Base-by-base conservation (phyloP, 768 basidiomycete species). In the Mycena galericulata region DNA sequence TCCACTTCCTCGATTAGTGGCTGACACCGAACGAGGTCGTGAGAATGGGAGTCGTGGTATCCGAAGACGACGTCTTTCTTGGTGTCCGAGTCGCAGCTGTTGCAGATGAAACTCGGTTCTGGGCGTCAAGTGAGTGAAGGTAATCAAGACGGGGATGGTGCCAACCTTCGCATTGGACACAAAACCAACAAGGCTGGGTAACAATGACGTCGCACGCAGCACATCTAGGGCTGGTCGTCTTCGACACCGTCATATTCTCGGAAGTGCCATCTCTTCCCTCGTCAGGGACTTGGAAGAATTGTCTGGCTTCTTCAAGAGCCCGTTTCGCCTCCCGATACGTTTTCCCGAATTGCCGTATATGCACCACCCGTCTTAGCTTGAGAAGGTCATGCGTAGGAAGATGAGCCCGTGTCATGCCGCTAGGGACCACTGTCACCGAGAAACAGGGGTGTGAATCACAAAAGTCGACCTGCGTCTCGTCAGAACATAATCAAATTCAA, bases 141-240 rank as follows among this genome's bases (percentile, higher is more conserved):
- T 1, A 8, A 29, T 11, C 4, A 38, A 26, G 24, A 18, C 36
- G 20, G 12, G 18, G 12, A 24, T 40, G 34, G 10, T 36, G 18
- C 65, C 18, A 20, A 70, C 69, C 69, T 62, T 68, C 63, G 66
- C 73, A 74, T 17, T 69, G 65, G 36, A 74, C 73, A 53, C 73
- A 74, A 32, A 61, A 74, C 72, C 72, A 74, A 34, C 73, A 74
- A 1, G 69, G 72, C n/a, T 68, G 63, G n/a, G 57, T 62, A 3
- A 70, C 59, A 26, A 40, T 30, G 9, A 18, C 45, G 17, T 69
- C 27, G 40, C 73, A 74, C 18, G 40, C 65, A 11, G 65, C 67
- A 36, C 63, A 68, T 62, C 53, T 56, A 7, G 62, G 63, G 38
- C 36, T 30, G n/a, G 45, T 2, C 2, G 29, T 15, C 9, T 41